Base-by-base conservation (phyloP, 2,329 filamentous ascomycete genomes). In the Neofusicoccum parvum region DNA sequence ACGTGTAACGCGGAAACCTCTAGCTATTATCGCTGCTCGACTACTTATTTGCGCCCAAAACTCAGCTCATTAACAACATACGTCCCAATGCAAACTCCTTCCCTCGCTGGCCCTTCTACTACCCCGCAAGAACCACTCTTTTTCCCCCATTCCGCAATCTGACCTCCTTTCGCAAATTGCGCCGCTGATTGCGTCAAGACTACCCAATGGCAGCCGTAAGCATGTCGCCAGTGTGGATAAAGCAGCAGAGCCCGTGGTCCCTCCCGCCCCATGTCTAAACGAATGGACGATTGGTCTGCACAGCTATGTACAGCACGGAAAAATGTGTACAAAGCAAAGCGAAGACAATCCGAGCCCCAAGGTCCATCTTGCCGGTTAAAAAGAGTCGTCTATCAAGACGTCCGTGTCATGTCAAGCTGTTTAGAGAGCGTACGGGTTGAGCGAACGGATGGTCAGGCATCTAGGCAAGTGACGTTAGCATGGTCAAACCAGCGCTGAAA, bases 391-490 rank as follows among this genome's bases (percentile, higher is more conserved):
- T 17, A 34, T n/a, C 34, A 45, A 41, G 27, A 17, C 6, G 27
- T n/a, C 39, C 14, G 36, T 64, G 39, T n/a, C 14, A 7, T 45
- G 23, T 53, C 23, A 50, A 10, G 34, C 43, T 43, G 20, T 54
- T 77, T 74, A 84, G 65, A 84, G 75, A 68, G 91, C 91, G 76
- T 90, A 94, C 15, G 91, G 91, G 82, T 94, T 94, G 72, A 93
- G 81, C 45, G 90, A 92, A 68, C 91, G 88, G 74, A 93, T 93
- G n/a, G 91, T 93, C 78, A 94, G 79, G 83, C 91, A 94, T 72
- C 90, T 93, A 70, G 23, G 69, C 65, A 12, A 43, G 56, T 15
- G 27, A 32, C 53, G 71, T 85, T 79, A 85, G 62, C 20, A 46
- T 34, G 6, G 64, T 9, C 53, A 43, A 53, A 50, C 60, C 58